Evolutionary conservation across 192 early-diverging fungal genomes (phyloP).

Genomic region (Allomyces macrogynus): DNA sequence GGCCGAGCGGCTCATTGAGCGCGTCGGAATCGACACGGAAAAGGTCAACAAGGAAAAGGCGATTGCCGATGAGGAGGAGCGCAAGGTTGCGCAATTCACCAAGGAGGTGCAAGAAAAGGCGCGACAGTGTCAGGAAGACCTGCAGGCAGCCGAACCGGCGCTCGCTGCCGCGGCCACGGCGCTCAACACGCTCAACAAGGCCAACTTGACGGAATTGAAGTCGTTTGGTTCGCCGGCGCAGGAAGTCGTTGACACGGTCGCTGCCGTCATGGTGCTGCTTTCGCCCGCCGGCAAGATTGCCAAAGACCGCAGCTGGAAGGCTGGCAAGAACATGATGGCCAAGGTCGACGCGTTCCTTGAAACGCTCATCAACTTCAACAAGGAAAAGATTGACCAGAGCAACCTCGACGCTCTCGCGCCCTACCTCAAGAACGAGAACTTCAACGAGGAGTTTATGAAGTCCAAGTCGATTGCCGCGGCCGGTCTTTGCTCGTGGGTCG

Average conservation of each 20-base stretch:
- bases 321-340: constrained; percentile 92
- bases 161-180: constrained; percentile 85
- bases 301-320: constrained; percentile 72
- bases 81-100: constrained; percentile 49
- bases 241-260: constrained; percentile 89
- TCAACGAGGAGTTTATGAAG: constrained; percentile 84
- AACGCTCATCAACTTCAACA: constrained; percentile 62
- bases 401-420: constrained; percentile 15
- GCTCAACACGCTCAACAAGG: constrained; percentile 86
- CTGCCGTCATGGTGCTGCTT: constrained; percentile 83
- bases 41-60: constrained; percentile 76
- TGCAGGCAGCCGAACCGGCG: constrained; percentile 91
- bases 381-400: constrained; percentile 57
- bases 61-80: constrained; percentile 56
- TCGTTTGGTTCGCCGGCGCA: constrained; percentile 91
- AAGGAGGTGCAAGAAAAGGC: constrained; percentile 53
- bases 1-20: constrained; percentile 86
- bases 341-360: constrained; percentile 84
- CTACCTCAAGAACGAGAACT: constrained; percentile 68
- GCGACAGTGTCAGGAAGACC: constrained; percentile 57
- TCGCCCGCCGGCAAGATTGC: constrained; percentile 67
- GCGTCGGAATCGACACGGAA: constrained; percentile 85
- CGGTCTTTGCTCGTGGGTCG: constrained; percentile 90
- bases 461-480: constrained; percentile 94
- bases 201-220: constrained; percentile 92